Conservation (phyloP, 257 asterid species). For the Scutellaria minor region DNA sequence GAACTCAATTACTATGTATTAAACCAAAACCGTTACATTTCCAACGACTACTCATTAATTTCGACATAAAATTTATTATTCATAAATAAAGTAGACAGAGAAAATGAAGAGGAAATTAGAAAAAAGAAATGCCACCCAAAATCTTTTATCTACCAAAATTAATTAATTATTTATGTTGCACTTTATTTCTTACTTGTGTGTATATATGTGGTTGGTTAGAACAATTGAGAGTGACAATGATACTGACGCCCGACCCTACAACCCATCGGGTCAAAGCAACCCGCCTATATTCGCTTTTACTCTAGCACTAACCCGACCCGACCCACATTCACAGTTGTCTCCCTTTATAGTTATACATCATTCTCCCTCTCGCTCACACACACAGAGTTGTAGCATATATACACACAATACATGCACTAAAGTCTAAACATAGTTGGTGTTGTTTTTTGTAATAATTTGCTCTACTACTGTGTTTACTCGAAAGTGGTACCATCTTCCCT, state of each 20-base stretch:
- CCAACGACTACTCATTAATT: conserved; percentile 28
- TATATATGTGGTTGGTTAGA: conserved; percentile 25
- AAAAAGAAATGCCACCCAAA: background rate
- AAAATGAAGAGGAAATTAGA: background rate
- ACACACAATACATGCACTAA: background rate
- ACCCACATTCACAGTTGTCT: background rate
- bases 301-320: too few relatives aligned
- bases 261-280: conserved; percentile 59
- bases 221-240: conserved; percentile 44
- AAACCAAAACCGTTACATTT: background rate
- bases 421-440: background rate
- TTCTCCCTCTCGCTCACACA: background rate
- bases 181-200: background rate
- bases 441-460: background rate
- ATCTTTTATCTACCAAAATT: conserved; percentile 5
- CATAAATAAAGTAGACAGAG: background rate
- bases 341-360: background rate
- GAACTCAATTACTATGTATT: background rate
- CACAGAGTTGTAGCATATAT: background rate
- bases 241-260: conserved; percentile 50
- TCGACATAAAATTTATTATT: conserved; percentile 8
- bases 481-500: background rate
- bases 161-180: background rate
- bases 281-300: conserved; percentile 33
- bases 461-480: background rate